phyloP scores from a whole-genome alignment of 768 basidiomycete genomes.

The Phlegmacium glaucopus region DNA sequence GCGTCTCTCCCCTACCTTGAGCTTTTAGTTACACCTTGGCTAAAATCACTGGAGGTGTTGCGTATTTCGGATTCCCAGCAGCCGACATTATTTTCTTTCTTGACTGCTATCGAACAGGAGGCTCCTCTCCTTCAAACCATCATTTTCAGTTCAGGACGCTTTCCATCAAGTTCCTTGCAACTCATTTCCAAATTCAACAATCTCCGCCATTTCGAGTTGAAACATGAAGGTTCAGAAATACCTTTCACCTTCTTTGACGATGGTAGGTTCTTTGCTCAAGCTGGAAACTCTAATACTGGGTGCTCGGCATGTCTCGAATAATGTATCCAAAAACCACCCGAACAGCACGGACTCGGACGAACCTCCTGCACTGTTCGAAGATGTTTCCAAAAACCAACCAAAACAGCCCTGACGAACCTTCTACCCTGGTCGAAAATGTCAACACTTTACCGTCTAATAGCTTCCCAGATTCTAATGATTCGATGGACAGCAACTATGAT shows the following conservation, averaged over 20 bases:
- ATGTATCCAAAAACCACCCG: background rate
- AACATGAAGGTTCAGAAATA: background rate
- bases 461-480: background rate
- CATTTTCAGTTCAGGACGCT: background rate
- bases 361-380: background rate
- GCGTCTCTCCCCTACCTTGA: background rate
- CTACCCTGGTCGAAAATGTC: too few relatives aligned
- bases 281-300: background rate
- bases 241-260: background rate
- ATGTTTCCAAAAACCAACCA: too few relatives aligned
- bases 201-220: background rate
- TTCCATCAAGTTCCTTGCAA: background rate
- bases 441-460: background rate
- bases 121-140: background rate
- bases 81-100: background rate
- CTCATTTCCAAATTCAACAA: background rate
- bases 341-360: constrained; percentile 1
- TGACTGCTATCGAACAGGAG: background rate
- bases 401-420: too few relatives aligned
- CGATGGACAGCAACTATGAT: too few relatives aligned
- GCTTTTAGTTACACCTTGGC: background rate
- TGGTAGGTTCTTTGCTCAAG: background rate
- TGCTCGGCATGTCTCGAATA: background rate
- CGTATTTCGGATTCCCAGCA: background rate
- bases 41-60: background rate